phyloP scores from a whole-genome alignment of 192 early-diverging fungal genomes.

The Mortierella alpina region DNA sequence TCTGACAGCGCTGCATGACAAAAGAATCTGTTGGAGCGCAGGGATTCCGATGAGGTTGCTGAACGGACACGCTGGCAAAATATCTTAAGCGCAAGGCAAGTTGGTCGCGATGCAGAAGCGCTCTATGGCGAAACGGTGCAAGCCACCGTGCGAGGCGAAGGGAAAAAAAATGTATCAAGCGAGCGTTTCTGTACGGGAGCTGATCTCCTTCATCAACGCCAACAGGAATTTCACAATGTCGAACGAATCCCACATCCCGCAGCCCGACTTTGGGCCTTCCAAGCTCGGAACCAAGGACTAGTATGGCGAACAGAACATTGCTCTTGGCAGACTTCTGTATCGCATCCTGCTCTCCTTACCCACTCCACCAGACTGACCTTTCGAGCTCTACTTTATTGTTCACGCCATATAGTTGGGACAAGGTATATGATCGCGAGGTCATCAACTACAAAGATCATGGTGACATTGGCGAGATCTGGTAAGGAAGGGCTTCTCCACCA shows the following conservation, averaged over 20 bases:
- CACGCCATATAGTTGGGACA: constrained; percentile 76
- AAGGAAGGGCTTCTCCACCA: neutral
- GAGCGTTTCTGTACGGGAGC: no score
- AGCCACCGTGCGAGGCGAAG: no score
- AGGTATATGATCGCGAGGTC: constrained; percentile 82
- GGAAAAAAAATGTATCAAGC: no score
- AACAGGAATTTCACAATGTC: constrained; percentile 13
- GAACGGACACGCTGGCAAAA: no score
- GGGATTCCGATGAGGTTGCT: no score
- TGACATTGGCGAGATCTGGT: constrained; percentile 94
- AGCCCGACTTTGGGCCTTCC: constrained; percentile 62
- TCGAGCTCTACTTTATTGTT: neutral
- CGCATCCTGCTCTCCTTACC: neutral
- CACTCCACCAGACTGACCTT: neutral
- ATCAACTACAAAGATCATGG: constrained; percentile 83
- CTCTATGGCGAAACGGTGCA: no score
- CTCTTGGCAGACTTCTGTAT: neutral
- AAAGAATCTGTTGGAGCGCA: no score
- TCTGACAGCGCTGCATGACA: no score
- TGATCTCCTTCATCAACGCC: neutral
- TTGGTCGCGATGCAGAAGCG: no score
- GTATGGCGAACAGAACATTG: constrained; percentile 34
- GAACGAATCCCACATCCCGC: constrained; percentile 29
- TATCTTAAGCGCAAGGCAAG: no score
- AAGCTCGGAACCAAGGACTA: constrained; percentile 72